Percentiles rank a stretch among this genome's conserved stretches.
phyloP scores from a whole-genome alignment of 2,329 filamentous ascomycete genomes.

The Orbilia blumenaviensis region DNA sequence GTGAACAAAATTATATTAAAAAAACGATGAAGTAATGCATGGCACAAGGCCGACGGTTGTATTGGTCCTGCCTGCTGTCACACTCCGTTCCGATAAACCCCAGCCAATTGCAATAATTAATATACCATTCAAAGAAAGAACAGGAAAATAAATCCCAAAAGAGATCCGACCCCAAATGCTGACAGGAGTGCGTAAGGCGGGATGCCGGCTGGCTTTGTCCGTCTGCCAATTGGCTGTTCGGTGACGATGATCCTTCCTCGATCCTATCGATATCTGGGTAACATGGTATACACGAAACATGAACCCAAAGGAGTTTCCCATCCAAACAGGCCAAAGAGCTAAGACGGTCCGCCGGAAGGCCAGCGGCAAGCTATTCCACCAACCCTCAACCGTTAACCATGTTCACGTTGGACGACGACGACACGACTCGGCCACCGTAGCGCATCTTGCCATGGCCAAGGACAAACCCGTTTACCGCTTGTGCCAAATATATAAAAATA shows the following conservation, averaged over 20 bases:
- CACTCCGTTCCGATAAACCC: neutral
- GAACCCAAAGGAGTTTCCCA: neutral
- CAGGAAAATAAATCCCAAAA: neutral
- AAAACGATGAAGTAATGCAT: constrained; percentile 6
- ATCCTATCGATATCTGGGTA: constrained; percentile 13
- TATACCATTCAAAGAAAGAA: neutral
- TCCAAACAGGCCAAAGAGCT: neutral
- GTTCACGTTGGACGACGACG: neutral
- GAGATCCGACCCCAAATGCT: neutral
- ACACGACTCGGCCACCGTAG: neutral
- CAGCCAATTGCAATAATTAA: neutral
- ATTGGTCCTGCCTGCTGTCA: neutral
- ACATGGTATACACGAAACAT: constrained; percentile 10
- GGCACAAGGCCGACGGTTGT: neutral
- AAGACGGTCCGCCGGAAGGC: constrained; percentile 3
- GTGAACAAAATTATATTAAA: neutral
- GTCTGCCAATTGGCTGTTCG: constrained; percentile 3
- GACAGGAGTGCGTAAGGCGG: neutral
- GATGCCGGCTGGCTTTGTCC: constrained; percentile 6
- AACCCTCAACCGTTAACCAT: constrained; percentile 22
- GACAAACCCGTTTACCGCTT: neutral
- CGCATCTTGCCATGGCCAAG: no score
- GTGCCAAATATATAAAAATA: neutral
- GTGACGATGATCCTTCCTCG: neutral
- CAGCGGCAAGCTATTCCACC: constrained; percentile 2